Evolutionary conservation across 495 filamentous ascomycete species (phyloP).

Genomic region (Tuber magnatum): DNA sequence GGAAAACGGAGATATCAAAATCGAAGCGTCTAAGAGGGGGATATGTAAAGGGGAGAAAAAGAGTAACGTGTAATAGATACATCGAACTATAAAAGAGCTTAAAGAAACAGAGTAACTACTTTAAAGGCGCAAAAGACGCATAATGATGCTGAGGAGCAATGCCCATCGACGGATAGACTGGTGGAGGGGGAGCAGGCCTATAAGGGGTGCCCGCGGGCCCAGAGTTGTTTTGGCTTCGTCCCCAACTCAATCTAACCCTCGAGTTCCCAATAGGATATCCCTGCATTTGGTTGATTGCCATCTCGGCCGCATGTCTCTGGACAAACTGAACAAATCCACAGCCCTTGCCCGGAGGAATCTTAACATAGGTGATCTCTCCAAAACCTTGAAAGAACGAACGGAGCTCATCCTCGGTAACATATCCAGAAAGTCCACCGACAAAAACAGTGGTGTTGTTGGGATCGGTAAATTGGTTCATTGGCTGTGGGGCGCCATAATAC

Average conservation of each 20-base stretch:
- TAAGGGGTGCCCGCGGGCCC: constrained; percentile 95
- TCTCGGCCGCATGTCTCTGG: constrained; percentile 96
- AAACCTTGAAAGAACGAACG: constrained; percentile 99
- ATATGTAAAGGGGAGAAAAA: constrained; percentile 28
- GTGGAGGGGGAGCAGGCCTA: constrained; percentile 86
- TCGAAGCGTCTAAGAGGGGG: constrained; percentile 17
- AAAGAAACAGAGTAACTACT: constrained; percentile 51
- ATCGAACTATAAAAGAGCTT: constrained; percentile 39
- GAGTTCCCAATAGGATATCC: constrained; percentile 99
- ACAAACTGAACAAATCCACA: constrained; percentile 99
- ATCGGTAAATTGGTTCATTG: constrained; percentile 99
- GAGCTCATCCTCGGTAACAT: constrained; percentile 98
- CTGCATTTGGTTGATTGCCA: constrained; percentile 99
- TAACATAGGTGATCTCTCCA: constrained; percentile 99
- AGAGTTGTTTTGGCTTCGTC: constrained; percentile 97
- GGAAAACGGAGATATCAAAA: background rate
- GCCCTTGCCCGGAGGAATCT: constrained; percentile 98
- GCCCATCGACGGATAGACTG: constrained; percentile 78
- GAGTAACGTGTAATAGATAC: constrained; percentile 44
- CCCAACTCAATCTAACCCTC: constrained; percentile 93
- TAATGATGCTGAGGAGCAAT: constrained; percentile 69
- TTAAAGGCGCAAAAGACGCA: constrained; percentile 66
- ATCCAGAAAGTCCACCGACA: constrained; percentile 92
- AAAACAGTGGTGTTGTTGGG: constrained; percentile 99
- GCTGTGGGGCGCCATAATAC: constrained; percentile 77